Evolutionary conservation across 2,329 filamentous ascomycete genomes (phyloP).

Genomic region (Colletotrichum noveboracense): DNA sequence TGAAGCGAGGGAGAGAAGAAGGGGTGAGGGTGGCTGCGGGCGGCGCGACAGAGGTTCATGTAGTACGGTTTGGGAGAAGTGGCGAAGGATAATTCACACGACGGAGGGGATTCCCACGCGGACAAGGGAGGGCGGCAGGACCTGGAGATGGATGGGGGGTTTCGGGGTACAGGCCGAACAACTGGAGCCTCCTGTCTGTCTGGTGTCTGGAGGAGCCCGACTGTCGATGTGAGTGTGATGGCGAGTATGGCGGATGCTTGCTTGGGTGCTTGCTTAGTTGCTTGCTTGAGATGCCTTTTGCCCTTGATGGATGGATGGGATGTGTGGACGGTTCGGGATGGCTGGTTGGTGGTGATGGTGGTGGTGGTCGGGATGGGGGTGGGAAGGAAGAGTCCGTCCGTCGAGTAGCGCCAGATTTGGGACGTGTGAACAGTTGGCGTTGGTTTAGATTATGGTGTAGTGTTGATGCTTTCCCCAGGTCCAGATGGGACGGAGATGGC

Average conservation of each 20-base stretch:
- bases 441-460: background rate
- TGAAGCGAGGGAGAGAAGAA: slow-evolving; percentile 1
- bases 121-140: slow-evolving; percentile 1
- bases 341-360: background rate
- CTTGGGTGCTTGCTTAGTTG: background rate
- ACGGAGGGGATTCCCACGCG: background rate
- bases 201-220: background rate
- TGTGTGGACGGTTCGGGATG: background rate
- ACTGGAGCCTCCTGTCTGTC: background rate
- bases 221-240: background rate
- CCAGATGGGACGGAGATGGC: background rate
- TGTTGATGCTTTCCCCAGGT: background rate
- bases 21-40: slow-evolving; percentile 7
- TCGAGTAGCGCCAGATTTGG: background rate
- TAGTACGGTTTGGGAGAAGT: slow-evolving; percentile 14
- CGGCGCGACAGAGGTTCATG: slow-evolving; percentile 17
- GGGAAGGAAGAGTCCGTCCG: slow-evolving; percentile 1
- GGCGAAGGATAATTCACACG: slow-evolving; percentile 10
- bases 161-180: slow-evolving; percentile 5
- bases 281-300: background rate
- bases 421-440: background rate
- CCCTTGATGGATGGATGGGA: background rate
- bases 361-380: background rate
- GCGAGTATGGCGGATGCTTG: background rate
- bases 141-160: background rate